A percentile compares a stretch with the other conserved stretches of the same genome.
These are phyloP conservation scores for Crithidia acanthocephali DNA, from an alignment of 208 protist species.

Conservation along the genomic window DNA sequence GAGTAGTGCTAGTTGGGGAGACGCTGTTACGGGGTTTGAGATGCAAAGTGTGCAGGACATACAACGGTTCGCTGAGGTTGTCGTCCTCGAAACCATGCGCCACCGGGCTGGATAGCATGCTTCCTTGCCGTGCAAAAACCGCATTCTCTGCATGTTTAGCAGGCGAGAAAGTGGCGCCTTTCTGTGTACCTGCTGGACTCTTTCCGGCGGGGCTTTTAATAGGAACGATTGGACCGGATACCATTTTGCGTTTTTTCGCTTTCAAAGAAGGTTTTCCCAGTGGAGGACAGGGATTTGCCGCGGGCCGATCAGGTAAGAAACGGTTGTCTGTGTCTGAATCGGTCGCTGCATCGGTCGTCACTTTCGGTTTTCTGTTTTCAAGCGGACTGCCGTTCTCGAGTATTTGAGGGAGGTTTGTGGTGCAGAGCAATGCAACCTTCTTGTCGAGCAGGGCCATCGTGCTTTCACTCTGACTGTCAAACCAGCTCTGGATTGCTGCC, in stretches of 20 bases:
- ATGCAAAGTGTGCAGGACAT: constrained; percentile 5
- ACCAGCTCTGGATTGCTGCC: neutral
- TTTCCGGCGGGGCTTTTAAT: neutral
- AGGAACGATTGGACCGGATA: neutral
- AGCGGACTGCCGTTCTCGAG: neutral
- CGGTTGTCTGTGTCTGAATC: neutral
- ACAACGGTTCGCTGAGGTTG: neutral
- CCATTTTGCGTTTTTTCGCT: neutral
- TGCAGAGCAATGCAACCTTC: too few relatives aligned
- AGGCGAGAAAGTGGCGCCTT: neutral
- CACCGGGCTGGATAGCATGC: neutral
- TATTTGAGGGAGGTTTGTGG: neutral
- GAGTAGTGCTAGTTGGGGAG: neutral
- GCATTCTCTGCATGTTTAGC: neutral
- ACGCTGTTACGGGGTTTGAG: constrained; percentile 6
- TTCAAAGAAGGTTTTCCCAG: neutral
- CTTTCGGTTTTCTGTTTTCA: neutral
- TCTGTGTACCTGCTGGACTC: neutral
- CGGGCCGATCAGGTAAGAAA: neutral
- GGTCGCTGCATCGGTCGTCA: neutral
- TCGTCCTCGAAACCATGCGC: neutral
- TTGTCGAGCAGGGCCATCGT: neutral
- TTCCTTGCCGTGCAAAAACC: constrained; percentile 1
- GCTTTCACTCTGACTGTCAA: neutral
- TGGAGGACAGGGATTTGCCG: neutral